Base-by-base conservation (phyloP, 2,329 filamentous ascomycete genomes). In the Phialophora tarda region DNA sequence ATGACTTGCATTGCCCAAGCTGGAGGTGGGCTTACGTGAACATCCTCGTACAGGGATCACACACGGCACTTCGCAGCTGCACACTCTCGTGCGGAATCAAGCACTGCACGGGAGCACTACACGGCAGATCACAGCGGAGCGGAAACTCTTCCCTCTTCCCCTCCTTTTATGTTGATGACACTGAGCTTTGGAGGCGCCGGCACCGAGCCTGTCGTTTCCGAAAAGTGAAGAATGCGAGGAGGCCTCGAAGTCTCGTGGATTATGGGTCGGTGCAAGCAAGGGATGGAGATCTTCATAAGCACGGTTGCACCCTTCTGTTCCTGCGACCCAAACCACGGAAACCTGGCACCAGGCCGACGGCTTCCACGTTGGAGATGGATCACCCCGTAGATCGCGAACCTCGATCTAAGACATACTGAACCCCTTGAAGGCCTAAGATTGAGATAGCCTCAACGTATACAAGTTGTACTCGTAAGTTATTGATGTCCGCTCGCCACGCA, bases 331-430 rank as follows among this genome's bases (percentile, higher is more conserved):
- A 51, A 26, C 48, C 48, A 26, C 10, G 26, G 48, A 51, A 50
- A 26, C 21, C 24, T 12, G 48, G 21, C 11, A 11, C 48, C 48
- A 17, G 48, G 48, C 2, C 21, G 24, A 17, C 28, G 24, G 23
- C 28, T n/a, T 55, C 28, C 28, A 34, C 53, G 53, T 30, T n/a
- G 17, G 53, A 55, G 8, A 26, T 28, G 26, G 24, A 21, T 30
- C 51, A 30, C 51, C 51, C 26, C 51, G 17, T 10, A 32, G 17
- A 55, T 26, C 51, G n/a, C 51, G 51, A 55, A n/a, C 17, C 17
- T 12, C 10, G 51, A 55, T 55, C 51, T 55, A 4, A 55, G 24
- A 32, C 17, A 30, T 17, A n/a, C 14, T 4, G 11, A 28, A n/a
- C 24, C 26, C 28, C 24, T 50, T 21, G 24, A 50, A 23, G 47